These are phyloP conservation scores for Raffaelea albimanens DNA, from an alignment of 2,329 filamentous ascomycete species.

Conservation along the genomic window DNA sequence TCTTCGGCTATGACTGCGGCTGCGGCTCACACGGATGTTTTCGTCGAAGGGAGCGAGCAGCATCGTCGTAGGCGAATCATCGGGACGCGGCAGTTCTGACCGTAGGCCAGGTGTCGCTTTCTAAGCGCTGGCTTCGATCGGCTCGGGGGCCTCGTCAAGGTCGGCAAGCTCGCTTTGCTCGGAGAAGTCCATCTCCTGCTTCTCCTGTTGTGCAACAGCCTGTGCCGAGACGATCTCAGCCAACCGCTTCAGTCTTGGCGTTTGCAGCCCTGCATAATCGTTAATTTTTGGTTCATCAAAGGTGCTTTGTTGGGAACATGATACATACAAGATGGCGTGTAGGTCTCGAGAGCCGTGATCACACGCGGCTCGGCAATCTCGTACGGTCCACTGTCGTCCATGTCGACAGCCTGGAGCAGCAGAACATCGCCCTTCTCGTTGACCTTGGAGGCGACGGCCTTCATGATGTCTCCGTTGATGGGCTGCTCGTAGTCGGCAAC, in stretches of 20 bases:
- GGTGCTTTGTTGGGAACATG: no score
- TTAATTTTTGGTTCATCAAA: neutral
- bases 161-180: slow-evolving; percentile 40
- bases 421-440: slow-evolving; percentile 98
- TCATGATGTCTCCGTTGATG: slow-evolving; percentile 99
- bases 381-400: slow-evolving; percentile 97
- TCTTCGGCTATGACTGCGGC: slow-evolving; percentile 3
- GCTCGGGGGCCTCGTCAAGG: slow-evolving; percentile 36
- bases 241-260: slow-evolving; percentile 83
- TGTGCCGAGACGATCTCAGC: slow-evolving; percentile 98
- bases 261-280: slow-evolving; percentile 71
- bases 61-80: slow-evolving; percentile 17
- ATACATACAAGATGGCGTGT: slow-evolving; percentile 90
- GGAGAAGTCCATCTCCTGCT: slow-evolving; percentile 49
- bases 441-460: slow-evolving; percentile 91
- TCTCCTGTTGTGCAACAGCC: slow-evolving; percentile 91
- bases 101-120: slow-evolving; percentile 15
- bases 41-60: slow-evolving; percentile 16
- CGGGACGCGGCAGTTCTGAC: slow-evolving; percentile 12
- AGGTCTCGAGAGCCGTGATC: slow-evolving; percentile 94
- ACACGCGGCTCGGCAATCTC: slow-evolving; percentile 95
- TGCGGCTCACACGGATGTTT: slow-evolving; percentile 2
- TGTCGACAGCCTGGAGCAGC: slow-evolving; percentile 87
- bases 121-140: slow-evolving; percentile 26
- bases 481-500: slow-evolving; percentile 98